Evolutionary conservation across 345 rosid species (phyloP).

Genomic region (thale cress (Arabidopsis thaliana)): DNA sequence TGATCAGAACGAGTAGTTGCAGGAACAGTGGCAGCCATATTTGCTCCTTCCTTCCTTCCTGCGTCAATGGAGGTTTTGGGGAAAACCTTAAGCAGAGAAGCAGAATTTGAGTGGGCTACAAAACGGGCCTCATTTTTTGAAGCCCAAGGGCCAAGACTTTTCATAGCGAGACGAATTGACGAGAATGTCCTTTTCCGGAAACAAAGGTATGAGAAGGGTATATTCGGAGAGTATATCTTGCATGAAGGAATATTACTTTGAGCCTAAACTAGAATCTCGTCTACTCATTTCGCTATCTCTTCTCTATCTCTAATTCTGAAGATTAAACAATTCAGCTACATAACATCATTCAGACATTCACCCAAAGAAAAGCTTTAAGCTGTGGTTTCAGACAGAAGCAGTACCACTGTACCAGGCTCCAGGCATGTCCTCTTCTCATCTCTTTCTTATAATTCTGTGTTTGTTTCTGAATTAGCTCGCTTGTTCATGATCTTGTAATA

Average conservation of each 20-base stretch:
- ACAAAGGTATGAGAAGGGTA: slow-evolving; percentile 20
- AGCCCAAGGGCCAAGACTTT: slow-evolving; percentile 34
- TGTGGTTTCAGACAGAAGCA: slow-evolving; percentile 31
- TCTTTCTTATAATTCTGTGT: slow-evolving; percentile 21
- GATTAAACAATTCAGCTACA: background rate
- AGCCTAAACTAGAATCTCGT: slow-evolving; percentile 24
- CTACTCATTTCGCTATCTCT: slow-evolving; percentile 23
- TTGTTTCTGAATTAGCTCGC: slow-evolving; percentile 1
- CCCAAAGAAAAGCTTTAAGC: background rate
- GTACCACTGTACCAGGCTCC: background rate
- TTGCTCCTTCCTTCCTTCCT: slow-evolving; percentile 16
- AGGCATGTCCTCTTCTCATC: slow-evolving; percentile 37
- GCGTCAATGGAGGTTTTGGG: slow-evolving; percentile 28
- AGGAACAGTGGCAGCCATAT: slow-evolving; percentile 43
- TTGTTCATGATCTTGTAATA: background rate
- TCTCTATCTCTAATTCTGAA: background rate
- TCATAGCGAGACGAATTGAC: background rate
- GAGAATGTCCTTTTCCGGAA: slow-evolving; percentile 1
- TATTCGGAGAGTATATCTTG: slow-evolving; percentile 43
- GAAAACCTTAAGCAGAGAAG: background rate
- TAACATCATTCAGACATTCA: background rate
- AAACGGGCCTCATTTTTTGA: background rate
- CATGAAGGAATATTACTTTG: slow-evolving; percentile 47
- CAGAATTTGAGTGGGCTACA: slow-evolving; percentile 12
- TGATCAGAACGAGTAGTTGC: slow-evolving; percentile 23